Base-by-base conservation (phyloP, 768 basidiomycete genomes). In the Termitomyces sp. region DNA sequence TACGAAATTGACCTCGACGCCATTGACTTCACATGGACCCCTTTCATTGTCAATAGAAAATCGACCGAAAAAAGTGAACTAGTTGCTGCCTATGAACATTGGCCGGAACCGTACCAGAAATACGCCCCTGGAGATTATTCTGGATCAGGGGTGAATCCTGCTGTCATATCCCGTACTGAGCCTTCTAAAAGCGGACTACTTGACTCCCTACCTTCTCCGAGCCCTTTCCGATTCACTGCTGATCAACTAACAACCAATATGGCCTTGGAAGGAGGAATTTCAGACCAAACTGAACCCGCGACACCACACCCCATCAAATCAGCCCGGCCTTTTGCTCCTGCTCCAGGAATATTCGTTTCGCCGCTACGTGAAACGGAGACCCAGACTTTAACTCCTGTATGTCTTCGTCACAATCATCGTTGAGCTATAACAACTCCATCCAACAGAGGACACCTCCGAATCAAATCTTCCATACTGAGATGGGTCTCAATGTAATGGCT, bases 1-100 rank as follows among this genome's bases (percentile, higher is more conserved):
- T 76, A 72, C 57, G 69, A 70, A 26, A 60, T 79, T 41, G 71
- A 77, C 56, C 65, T 73, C 38, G 65, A 69, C 6, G 61, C 62
- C 4, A 66, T 85, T 9, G 79, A 80, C 60, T 87, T 86, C 59
- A 73, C 64, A 50, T 86, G 85, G 84, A 66, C 69, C 45, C 77
- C 77, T 9, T 87, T 85, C 34, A 3, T 14, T 12, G 11, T 14
- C 59, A 62, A 76, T 53, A 65, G 71, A 47, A 70, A 71, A 45
- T 52, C 51, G 17, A 50, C 14, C 10, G 51, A 58, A 22, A 49
- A 55, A 9, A 34, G 24, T 7, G 15, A 51, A 21, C 26, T 51
- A 38, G 41, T 45, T 24, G 11, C 51, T 22, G 21, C 28, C 14
- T 28, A 48, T n/a, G 45, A 42, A 40, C n/a, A 12, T 1, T 15